Percentiles rank a stretch among this genome's conserved stretches.
Conservation (phyloP, 2,329 filamentous ascomycete genomes). For the Aureobasidium lini region DNA sequence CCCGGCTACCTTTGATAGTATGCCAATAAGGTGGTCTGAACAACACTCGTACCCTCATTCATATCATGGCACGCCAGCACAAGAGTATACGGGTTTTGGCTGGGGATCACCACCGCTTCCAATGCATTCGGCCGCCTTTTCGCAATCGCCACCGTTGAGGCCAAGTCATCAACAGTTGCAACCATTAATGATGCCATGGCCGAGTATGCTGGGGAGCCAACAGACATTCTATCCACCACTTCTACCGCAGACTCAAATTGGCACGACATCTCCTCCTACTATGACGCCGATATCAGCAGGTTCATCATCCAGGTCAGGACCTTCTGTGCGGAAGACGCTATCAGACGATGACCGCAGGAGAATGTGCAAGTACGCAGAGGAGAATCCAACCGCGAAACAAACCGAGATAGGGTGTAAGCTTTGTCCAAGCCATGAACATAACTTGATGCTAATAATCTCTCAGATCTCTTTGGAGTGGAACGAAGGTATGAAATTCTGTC, state of each 20-base stretch:
- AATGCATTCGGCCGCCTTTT: slow-evolving; percentile 45
- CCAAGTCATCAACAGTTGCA: slow-evolving; percentile 51
- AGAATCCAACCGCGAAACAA: slow-evolving; percentile 85
- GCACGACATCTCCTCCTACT: slow-evolving; percentile 44
- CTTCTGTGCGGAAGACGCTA: slow-evolving; percentile 57
- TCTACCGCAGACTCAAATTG: slow-evolving; percentile 45
- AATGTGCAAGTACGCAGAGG: slow-evolving; percentile 91
- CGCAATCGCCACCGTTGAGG: slow-evolving; percentile 49
- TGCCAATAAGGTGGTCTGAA: slow-evolving; percentile 39
- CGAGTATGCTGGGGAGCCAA: slow-evolving; percentile 72
- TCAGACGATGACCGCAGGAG: slow-evolving; percentile 82
- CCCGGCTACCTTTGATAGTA: slow-evolving; percentile 34
- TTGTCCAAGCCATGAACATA: background rate
- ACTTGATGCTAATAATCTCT: background rate
- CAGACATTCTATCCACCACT: slow-evolving; percentile 53
- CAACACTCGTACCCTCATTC: slow-evolving; percentile 41
- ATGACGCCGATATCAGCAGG: slow-evolving; percentile 43
- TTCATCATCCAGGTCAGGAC: slow-evolving; percentile 35
- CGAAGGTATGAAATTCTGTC: slow-evolving; percentile 62
- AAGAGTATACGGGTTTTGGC: slow-evolving; percentile 58
- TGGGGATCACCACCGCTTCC: slow-evolving; percentile 58
- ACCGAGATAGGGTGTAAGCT: slow-evolving; percentile 82
- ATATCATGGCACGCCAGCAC: slow-evolving; percentile 63
- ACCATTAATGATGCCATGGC: slow-evolving; percentile 74
- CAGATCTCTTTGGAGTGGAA: slow-evolving; percentile 88